These are phyloP conservation scores for Sugiyamaella xylanicola DNA, from an alignment of 1,139 yeast genomes.

Conservation along the genomic window DNA sequence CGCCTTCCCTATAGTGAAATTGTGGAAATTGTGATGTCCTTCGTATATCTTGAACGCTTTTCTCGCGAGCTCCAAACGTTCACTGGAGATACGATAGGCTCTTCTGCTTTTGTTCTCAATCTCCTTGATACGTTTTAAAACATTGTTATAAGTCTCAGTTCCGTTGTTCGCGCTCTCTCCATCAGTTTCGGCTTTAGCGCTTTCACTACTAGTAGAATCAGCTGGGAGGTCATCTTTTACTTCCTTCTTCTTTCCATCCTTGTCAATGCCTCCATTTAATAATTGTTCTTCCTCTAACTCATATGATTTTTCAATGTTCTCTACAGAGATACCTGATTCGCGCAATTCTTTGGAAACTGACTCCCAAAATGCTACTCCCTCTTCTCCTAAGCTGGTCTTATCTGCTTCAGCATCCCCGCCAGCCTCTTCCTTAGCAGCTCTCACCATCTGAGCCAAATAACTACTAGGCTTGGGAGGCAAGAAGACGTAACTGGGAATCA, in stretches of 20 bases:
- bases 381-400: conserved; percentile 54
- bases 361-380: conserved; percentile 75
- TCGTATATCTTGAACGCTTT: conserved; percentile 70
- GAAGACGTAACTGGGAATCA: conserved; percentile 87
- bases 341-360: conserved; percentile 44
- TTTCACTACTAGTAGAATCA: conserved; percentile 39
- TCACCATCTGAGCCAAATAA: conserved; percentile 61
- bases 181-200: conserved; percentile 25
- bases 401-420: conserved; percentile 58
- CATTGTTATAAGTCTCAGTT: conserved; percentile 13
- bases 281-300: conserved; percentile 37
- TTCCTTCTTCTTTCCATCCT: conserved; percentile 7
- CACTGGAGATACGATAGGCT: conserved; percentile 62
- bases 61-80: conserved; percentile 64
- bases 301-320: conserved; percentile 43
- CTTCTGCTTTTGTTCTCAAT: conserved; percentile 72
- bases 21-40: conserved; percentile 94
- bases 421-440: conserved; percentile 52
- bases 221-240: conserved; percentile 13
- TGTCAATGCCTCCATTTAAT: conserved; percentile 18
- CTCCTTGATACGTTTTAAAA: conserved; percentile 60
- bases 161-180: conserved; percentile 14
- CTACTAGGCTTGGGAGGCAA: conserved; percentile 86
- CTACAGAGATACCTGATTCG: conserved; percentile 39
- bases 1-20: conserved; percentile 87